Evolutionary conservation across 2,329 filamentous ascomycete species (phyloP), one percentile per base, ranked within the genome.

Genomic region (Sporothrix mexicana): DNA sequence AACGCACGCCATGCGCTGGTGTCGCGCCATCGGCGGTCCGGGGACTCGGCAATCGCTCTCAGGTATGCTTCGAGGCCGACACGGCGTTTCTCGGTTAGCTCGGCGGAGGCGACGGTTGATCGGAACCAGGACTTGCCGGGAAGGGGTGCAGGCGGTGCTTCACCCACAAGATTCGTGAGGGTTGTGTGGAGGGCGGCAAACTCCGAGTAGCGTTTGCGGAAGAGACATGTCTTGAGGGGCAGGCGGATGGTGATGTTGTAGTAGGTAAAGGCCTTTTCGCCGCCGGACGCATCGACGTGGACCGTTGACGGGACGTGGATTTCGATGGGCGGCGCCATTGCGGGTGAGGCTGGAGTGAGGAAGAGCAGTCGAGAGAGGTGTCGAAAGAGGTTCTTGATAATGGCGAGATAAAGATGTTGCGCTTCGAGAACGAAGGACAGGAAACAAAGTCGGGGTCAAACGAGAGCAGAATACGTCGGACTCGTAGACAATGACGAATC

Each of bases 171-270:
- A 55, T 86, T 83, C 23, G 85, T 84, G 9, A 97, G 86, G 3
- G 87, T 82, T 43, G 84, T 80, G 82, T 96, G 89, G 17, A 97
- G 88, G 64, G 85, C 80, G 72, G 85, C 84, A 79, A 96, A 96
- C 79, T 96, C 93, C 70, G 91, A 93, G 84, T 95, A 97, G 77
- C 93, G 92, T 82, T 95, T 95, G 78, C 91, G 89, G 5, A 94
- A 85, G 76, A 92, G 91, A 77, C 91, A 92, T 4, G 92, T 92
- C 66, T 92, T 90, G 15, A 95, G 87, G 0, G 93, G 93, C 0
- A 94, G 89, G 69, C 92, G 90, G 73, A 96, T 85, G 25, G 89
- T 90, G 80, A 95, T 91, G 80, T 93, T 93, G 84, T 95, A 95
- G 76, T 91, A 87, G 0, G 92, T 95, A 81, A 90, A 94, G 0